These are phyloP conservation scores for Sporothrix schenckii DNA, from an alignment of 2,329 filamentous ascomycete genomes.

Conservation along the genomic window DNA sequence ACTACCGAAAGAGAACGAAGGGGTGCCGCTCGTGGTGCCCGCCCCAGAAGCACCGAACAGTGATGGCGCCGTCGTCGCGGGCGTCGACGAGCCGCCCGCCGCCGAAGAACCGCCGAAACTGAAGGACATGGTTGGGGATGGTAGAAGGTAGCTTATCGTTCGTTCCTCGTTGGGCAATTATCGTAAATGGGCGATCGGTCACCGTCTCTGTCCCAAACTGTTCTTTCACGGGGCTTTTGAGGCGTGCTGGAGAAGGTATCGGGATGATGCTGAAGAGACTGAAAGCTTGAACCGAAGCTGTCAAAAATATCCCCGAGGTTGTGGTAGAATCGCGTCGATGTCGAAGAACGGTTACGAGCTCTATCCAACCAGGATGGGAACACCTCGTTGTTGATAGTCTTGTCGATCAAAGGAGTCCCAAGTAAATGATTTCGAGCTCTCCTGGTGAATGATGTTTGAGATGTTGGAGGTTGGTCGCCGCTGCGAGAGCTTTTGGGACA, in stretches of 20 bases:
- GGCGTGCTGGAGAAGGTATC: not conserved
- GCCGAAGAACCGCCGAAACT: constrained; percentile 42
- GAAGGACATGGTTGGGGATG: constrained; percentile 36
- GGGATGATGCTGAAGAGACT: not conserved
- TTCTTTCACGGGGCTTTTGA: not conserved
- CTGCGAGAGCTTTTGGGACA: constrained; percentile 28
- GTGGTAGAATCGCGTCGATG: constrained; percentile 3
- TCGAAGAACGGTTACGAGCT: not conserved
- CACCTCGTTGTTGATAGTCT: not conserved
- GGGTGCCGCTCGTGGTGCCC: not conserved
- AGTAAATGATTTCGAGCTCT: not conserved
- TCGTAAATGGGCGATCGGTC: not conserved
- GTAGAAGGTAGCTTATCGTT: not conserved
- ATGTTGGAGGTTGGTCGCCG: constrained; percentile 20
- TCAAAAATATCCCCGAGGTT: not conserved
- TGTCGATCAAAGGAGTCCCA: not conserved
- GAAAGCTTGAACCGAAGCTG: constrained; percentile 6
- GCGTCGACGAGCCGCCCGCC: constrained; percentile 45
- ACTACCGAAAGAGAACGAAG: constrained; percentile 43
- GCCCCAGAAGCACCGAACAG: constrained; percentile 29
- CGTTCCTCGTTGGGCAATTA: not conserved
- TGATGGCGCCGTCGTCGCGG: constrained; percentile 47
- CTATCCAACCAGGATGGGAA: not conserved
- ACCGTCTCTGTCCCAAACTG: not conserved
- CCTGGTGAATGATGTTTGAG: constrained; percentile 2